A percentile compares a stretch with the other conserved stretches of the same genome.
phyloP scores from a whole-genome alignment of 495 filamentous ascomycete species.

The Xylaria grammica region DNA sequence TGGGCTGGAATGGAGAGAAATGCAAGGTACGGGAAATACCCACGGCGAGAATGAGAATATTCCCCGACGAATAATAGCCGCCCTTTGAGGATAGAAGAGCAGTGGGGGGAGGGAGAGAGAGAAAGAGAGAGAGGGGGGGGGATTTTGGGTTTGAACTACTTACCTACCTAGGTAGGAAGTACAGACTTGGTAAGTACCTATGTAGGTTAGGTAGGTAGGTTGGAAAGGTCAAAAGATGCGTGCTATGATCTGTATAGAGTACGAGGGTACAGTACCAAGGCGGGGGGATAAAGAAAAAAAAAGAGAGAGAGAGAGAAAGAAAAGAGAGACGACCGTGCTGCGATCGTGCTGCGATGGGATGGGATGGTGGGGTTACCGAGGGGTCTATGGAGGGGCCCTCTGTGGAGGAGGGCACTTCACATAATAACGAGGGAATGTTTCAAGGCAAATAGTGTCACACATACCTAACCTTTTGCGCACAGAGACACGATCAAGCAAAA shows the following conservation, averaged over 20 bases:
- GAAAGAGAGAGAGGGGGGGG: too few species aligned
- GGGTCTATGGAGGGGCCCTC: constrained; percentile 12
- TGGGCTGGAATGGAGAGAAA: neutral
- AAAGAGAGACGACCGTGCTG: too few species aligned
- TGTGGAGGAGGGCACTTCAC: neutral
- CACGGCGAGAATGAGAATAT: constrained; percentile 12
- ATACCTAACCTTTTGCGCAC: neutral
- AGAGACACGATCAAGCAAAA: neutral
- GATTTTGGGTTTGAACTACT: too few species aligned
- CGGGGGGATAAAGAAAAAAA: too few species aligned
- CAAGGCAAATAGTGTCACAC: neutral
- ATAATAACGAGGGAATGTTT: neutral
- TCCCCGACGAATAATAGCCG: constrained; percentile 7
- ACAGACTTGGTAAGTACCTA: too few species aligned
- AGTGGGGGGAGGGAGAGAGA: neutral
- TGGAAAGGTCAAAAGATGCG: too few species aligned
- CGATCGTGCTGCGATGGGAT: neutral
- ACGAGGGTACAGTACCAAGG: too few species aligned
- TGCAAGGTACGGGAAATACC: constrained; percentile 13
- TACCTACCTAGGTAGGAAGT: neutral
- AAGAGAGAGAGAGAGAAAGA: too few species aligned
- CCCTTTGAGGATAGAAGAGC: neutral
- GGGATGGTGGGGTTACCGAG: constrained; percentile 17
- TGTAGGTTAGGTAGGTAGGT: too few species aligned
- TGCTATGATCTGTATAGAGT: too few species aligned